A percentile compares a stretch with the other conserved stretches of the same genome.
Conservation (phyloP, 345 rosid species). For the Moricandia arvensis region DNA sequence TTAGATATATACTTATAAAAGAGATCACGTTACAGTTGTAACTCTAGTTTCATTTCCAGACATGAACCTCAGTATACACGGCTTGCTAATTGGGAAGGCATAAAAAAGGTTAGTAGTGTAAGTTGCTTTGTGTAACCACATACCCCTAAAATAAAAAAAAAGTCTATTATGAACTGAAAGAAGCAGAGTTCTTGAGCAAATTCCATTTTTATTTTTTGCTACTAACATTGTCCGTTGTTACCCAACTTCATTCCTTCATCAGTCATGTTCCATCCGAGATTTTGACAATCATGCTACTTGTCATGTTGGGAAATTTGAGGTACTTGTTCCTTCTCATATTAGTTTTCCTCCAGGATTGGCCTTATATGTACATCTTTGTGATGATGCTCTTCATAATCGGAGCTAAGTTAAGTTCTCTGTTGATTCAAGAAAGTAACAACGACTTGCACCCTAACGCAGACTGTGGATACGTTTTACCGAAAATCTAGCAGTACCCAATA, state of each 20-base stretch:
- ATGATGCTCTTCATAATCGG: conserved; percentile 4
- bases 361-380: background rate
- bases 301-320: conserved; percentile 88
- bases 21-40: conserved; percentile 18
- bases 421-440: conserved; percentile 6
- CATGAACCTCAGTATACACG: conserved; percentile 84
- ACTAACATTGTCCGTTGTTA: conserved; percentile 9
- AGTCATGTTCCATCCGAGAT: conserved; percentile 89
- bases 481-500: conserved; percentile 71
- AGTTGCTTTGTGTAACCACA: background rate
- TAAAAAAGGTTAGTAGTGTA: conserved; percentile 57
- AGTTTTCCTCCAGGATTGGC: background rate
- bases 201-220: background rate
- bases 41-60: conserved; percentile 46
- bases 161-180: too few species aligned
- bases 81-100: conserved; percentile 97
- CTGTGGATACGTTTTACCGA: conserved; percentile 86
- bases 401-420: background rate
- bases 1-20: conserved; percentile 1
- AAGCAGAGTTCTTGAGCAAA: background rate
- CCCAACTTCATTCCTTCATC: conserved; percentile 21
- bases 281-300: conserved; percentile 82
- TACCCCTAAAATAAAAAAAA: too few species aligned
- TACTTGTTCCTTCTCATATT: conserved; percentile 30
- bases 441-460: conserved; percentile 41